Percentiles rank a stretch among this genome's conserved stretches.
Conservation (phyloP, 805 yeast species). For the Candida anglica region DNA sequence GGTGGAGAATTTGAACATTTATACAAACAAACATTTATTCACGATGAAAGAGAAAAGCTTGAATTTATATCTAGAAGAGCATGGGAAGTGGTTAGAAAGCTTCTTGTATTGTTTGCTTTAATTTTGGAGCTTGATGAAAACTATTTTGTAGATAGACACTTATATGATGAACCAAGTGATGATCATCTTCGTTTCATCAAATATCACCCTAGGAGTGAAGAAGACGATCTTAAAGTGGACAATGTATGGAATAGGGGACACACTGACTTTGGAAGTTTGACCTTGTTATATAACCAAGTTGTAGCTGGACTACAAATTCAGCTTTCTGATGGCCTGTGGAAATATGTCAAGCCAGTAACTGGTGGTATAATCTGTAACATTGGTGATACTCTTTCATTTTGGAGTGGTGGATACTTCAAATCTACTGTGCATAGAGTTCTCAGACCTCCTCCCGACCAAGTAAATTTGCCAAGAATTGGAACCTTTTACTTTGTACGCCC, state of each 20-base stretch:
- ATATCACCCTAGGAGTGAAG: constrained; percentile 22
- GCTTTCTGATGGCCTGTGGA: constrained; percentile 25
- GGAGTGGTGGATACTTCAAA: constrained; percentile 33
- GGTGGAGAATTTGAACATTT: constrained; percentile 14
- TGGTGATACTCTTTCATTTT: constrained; percentile 31
- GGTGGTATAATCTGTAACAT: constrained; percentile 31
- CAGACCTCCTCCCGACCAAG: constrained; percentile 32
- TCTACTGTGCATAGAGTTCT: constrained; percentile 32
- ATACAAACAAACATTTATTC: constrained; percentile 17
- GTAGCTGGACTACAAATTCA: constrained; percentile 33
- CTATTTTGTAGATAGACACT: constrained; percentile 26
- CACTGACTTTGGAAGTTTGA: constrained; percentile 34
- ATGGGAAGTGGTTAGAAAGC: constrained; percentile 18
- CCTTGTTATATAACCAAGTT: constrained; percentile 29
- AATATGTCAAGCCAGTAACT: constrained; percentile 28
- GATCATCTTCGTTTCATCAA: constrained; percentile 32
- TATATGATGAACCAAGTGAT: constrained; percentile 29
- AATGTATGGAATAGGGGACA: constrained; percentile 32
- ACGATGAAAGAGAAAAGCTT: constrained; percentile 16
- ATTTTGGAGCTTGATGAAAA: constrained; percentile 30
- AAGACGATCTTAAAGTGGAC: constrained; percentile 26
- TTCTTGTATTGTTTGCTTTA: constrained; percentile 27
- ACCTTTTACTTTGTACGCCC: constrained; percentile 33
- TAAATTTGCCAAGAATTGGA: constrained; percentile 26
- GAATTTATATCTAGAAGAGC: constrained; percentile 17